Evolutionary conservation across 2,329 filamentous ascomycete species (phyloP), one percentile per base, ranked within the genome.

Genomic region (Elsinoe arachidis): DNA sequence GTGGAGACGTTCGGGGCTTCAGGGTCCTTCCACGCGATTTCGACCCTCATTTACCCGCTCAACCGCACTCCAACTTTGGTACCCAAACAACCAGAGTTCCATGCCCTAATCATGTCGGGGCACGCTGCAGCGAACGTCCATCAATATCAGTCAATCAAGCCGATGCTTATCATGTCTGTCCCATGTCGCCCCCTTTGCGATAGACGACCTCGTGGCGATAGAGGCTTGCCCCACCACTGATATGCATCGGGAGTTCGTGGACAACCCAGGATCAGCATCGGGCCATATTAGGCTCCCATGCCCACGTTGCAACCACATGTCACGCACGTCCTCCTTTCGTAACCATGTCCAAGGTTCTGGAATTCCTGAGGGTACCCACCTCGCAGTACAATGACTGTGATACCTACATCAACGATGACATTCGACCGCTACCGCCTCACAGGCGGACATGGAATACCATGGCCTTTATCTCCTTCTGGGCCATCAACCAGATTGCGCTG

Each of bases 321-420:
- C 35, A 39, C 33, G 12, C 15, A 53, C 26, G 14, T n/a, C 15
- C 26, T 17, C 11, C 10, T 34, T 12, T 26, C 17, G 17, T 17
- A 21, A 53, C 33, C 34, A 53, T 53, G 53, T 53, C 34, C 12
- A 53, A 53, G 35, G 49, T 62, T 15, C 33, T 62, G 26, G 57
- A 62, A 11, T 62, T 56, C 52, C 59, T 65, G 23, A 57, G 61
- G 35, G 63, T 68, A 1, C 64, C 63, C 2, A 62, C 63, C 3
- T 61, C 59, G 3, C 56, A 60, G 21, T 58, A 65, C 37, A 67
- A 64, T 38, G 62, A 65, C 23, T 62, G 65, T 21, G 68, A 67
- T 47, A 61, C 67, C 47, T 72, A 67, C 67, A 71, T 71, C 65
- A 73, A 74, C 61, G 67, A 73, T 52, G 72, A 74, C 62, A 70